Evolutionary conservation across 345 rosid genomes (phyloP).

Genomic region (Brassica rapa): DNA sequence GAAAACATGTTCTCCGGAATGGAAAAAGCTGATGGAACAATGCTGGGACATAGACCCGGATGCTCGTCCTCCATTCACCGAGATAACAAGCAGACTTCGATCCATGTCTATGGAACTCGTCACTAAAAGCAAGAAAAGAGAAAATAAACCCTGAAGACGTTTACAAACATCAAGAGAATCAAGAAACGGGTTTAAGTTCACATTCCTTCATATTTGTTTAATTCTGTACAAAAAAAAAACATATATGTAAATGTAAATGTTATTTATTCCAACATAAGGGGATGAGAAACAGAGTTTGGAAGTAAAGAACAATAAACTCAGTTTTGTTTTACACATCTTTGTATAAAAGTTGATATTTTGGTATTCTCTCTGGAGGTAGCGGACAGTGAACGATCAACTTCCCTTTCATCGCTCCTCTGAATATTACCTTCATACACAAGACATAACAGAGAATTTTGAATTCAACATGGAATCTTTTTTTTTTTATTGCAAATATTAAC

Average conservation of each 20-base stretch:
- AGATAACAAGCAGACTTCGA: slow-evolving; percentile 52
- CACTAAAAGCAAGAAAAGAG: slow-evolving; percentile 43
- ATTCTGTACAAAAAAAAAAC: slow-evolving; percentile 8
- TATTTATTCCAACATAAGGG: background rate
- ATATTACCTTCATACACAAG: slow-evolving; percentile 57
- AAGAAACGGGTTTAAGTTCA: background rate
- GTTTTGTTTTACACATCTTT: slow-evolving; percentile 50
- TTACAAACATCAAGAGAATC: slow-evolving; percentile 7
- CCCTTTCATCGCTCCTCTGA: slow-evolving; percentile 95
- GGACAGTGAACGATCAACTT: slow-evolving; percentile 83
- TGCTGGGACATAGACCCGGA: slow-evolving; percentile 71
- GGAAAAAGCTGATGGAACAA: slow-evolving; percentile 64
- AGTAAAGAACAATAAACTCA: background rate
- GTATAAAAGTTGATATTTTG: slow-evolving; percentile 76
- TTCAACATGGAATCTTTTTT: background rate
- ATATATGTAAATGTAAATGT: background rate
- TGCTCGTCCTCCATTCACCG: slow-evolving; percentile 60
- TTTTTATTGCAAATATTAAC: background rate
- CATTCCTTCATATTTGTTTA: slow-evolving; percentile 12
- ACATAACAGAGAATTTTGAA: background rate
- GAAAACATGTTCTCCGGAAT: slow-evolving; percentile 51
- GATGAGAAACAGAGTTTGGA: background rate
- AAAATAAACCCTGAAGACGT: slow-evolving; percentile 28
- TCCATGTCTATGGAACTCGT: slow-evolving; percentile 47
- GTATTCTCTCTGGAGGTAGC: slow-evolving; percentile 74